Percentiles rank a stretch among this genome's conserved stretches.
These are phyloP conservation scores for Fusarium circinatum DNA, from an alignment of 2,329 filamentous ascomycete genomes.

Conservation along the genomic window DNA sequence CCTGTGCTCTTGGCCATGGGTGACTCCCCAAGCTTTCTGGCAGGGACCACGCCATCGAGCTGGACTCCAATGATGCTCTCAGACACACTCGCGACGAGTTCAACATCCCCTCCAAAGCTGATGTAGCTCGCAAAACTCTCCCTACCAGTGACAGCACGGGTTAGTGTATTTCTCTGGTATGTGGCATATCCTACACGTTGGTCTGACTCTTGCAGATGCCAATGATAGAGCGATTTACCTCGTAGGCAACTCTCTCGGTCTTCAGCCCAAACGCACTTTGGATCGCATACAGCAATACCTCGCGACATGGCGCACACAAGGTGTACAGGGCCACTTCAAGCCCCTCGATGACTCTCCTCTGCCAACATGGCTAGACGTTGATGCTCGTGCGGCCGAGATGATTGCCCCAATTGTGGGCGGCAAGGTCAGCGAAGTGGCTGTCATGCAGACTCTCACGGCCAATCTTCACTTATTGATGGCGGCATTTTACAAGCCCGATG, in stretches of 20 bases:
- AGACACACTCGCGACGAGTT: constrained; percentile 71
- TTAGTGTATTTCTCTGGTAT: not conserved
- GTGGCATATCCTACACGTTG: not conserved
- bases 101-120: constrained; percentile 68
- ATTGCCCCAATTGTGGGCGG: constrained; percentile 78
- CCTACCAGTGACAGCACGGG: constrained; percentile 11
- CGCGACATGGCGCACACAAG: constrained; percentile 81
- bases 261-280: constrained; percentile 72
- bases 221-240: constrained; percentile 69
- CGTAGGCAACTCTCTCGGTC: constrained; percentile 84
- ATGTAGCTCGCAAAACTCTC: constrained; percentile 45
- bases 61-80: constrained; percentile 68
- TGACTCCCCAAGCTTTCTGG: constrained; percentile 17
- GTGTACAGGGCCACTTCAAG: constrained; percentile 83
- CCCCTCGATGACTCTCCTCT: constrained; percentile 72
- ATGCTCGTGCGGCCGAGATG: constrained; percentile 72
- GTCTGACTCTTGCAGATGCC: constrained; percentile 6
- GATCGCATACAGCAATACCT: constrained; percentile 75
- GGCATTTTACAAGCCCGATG: constrained; percentile 79
- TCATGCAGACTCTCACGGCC: constrained; percentile 84
- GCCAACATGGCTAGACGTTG: constrained; percentile 78
- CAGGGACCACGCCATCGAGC: constrained; percentile 35
- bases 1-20: constrained; percentile 27
- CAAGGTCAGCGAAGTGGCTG: constrained; percentile 73
- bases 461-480: constrained; percentile 83